Conservation (phyloP, 208 protist genomes). For the Histomonas meleagridis region DNA sequence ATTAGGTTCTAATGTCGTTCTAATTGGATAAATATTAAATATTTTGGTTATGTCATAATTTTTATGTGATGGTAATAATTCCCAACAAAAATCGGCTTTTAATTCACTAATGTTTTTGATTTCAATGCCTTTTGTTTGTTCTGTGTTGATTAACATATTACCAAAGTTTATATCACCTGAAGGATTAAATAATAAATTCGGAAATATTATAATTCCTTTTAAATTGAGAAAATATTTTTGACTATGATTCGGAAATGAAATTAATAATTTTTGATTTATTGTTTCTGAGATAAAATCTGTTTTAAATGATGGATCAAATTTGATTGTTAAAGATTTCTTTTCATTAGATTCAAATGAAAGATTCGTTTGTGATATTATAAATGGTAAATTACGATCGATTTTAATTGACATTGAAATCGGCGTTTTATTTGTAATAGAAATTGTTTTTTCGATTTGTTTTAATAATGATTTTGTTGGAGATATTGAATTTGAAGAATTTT, state of each 20-base stretch:
- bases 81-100: background rate
- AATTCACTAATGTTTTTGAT: background rate
- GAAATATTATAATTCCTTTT: background rate
- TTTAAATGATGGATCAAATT: slow-evolving; percentile 3
- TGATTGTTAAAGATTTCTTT: background rate
- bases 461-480: background rate
- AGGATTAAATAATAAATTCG: background rate
- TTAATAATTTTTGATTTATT: background rate
- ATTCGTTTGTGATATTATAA: background rate
- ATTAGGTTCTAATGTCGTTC: background rate
- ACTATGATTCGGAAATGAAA: background rate
- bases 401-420: background rate
- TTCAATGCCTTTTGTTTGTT: background rate
- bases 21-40: slow-evolving; percentile 4
- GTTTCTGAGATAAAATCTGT: background rate
- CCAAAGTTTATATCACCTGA: background rate
- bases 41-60: background rate
- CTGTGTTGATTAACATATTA: background rate
- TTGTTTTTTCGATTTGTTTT: background rate
- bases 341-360: background rate
- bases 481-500: background rate
- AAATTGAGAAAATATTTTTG: background rate
- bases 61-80: background rate
- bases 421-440: background rate
- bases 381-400: background rate